Percentiles rank a stretch among this genome's conserved stretches.
phyloP scores from a whole-genome alignment of 495 filamentous ascomycete genomes.

The Neurospora hispaniola region DNA sequence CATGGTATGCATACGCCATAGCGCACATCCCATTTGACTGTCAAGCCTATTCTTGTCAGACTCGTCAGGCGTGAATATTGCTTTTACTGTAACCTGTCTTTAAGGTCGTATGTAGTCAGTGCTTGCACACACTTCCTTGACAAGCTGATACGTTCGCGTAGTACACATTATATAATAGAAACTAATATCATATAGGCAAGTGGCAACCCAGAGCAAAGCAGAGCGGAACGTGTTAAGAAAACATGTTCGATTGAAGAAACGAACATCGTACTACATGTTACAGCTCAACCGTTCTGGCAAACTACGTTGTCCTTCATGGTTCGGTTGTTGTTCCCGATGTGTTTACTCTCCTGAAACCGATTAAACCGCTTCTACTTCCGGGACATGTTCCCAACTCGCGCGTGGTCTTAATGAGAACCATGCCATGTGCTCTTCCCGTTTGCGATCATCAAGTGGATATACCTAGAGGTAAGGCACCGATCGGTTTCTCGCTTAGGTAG shows the following conservation, averaged over 20 bases:
- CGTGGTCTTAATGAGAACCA: background rate
- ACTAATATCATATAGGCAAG: background rate
- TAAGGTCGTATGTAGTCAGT: background rate
- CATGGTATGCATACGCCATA: background rate
- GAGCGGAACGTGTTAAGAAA: background rate
- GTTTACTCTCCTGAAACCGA: background rate
- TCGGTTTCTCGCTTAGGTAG: background rate
- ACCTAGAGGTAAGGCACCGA: background rate
- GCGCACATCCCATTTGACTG: background rate
- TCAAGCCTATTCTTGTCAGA: background rate
- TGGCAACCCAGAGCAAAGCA: background rate
- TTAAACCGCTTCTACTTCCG: background rate
- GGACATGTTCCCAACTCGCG: background rate
- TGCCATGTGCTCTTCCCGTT: background rate
- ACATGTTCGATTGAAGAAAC: background rate
- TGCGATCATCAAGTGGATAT: background rate
- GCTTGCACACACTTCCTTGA: background rate
- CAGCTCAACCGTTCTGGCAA: background rate
- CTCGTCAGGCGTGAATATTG: background rate
- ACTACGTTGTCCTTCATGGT: background rate
- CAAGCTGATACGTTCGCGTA: background rate
- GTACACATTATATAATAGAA: background rate
- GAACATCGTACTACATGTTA: background rate
- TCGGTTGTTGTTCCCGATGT: background rate
- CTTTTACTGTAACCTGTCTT: background rate